Evolutionary conservation across 768 basidiomycete species (phyloP).

Genomic region (Ramaria rubella): DNA sequence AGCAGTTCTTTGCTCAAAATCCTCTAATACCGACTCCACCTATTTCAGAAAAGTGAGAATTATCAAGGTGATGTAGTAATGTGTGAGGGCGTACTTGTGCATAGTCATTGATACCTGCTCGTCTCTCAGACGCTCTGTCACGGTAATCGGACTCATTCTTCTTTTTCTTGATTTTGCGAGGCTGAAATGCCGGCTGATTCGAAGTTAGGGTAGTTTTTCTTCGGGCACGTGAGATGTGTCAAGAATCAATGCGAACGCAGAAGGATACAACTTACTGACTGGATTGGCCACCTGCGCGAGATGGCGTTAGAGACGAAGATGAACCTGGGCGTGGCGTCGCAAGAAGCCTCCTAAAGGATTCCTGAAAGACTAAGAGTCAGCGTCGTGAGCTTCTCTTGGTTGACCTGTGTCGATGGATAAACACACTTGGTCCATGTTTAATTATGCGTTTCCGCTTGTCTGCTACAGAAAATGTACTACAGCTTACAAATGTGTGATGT

Average conservation of each 20-base stretch:
- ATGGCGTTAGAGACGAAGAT: neutral
- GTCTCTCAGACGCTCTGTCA: conserved; percentile 69
- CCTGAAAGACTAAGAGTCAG: conserved; percentile 1
- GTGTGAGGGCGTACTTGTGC: conserved; percentile 44
- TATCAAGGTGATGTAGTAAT: neutral
- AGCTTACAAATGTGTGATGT: neutral
- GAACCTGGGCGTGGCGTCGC: neutral
- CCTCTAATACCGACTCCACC: conserved; percentile 77
- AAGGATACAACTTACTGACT: neutral
- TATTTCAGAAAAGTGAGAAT: conserved; percentile 21
- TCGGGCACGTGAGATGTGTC: neutral
- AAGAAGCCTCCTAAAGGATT: conserved; percentile 2
- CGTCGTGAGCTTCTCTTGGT: neutral
- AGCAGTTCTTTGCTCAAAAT: conserved; percentile 66
- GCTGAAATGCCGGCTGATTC: conserved; percentile 68
- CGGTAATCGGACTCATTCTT: conserved; percentile 48
- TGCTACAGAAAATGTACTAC: neutral
- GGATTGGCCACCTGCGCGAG: neutral
- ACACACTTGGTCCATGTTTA: conserved; percentile 4
- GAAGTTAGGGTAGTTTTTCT: conserved; percentile 27
- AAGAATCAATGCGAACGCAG: neutral
- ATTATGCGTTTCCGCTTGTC: neutral
- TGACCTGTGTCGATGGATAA: neutral
- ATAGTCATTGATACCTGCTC: conserved; percentile 67
- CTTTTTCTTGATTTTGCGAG: conserved; percentile 65